A percentile compares a stretch with the other conserved stretches of the same genome.
Conservation (phyloP, 83 land plant species). For the Thuja plicata region DNA sequence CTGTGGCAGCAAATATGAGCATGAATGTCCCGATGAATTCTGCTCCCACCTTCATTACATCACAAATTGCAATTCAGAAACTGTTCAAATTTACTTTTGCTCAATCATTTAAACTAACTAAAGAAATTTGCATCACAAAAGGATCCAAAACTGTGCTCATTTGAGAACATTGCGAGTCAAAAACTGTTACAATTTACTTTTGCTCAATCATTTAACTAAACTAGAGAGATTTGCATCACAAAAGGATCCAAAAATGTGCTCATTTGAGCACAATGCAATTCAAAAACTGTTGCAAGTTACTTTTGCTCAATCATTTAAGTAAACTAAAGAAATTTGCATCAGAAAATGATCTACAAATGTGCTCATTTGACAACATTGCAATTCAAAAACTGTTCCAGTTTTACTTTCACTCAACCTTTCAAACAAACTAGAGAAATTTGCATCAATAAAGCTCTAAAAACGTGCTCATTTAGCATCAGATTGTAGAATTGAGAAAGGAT, state of each 20-base stretch:
- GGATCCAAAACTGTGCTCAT: too few relatives aligned
- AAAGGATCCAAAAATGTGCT: too few relatives aligned
- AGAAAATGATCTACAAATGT: too few relatives aligned
- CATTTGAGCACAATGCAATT: not conserved
- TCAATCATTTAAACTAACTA: not conserved
- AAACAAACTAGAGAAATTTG: too few relatives aligned
- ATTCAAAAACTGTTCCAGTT: too few relatives aligned
- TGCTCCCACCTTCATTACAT: constrained; percentile 53
- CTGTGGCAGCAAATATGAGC: constrained; percentile 73
- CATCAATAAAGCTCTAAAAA: too few relatives aligned
- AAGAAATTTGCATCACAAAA: not conserved
- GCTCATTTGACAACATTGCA: too few relatives aligned
- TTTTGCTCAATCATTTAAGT: not conserved
- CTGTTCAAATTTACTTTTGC: not conserved
- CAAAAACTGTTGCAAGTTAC: not conserved
- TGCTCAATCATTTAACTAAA: not conserved
- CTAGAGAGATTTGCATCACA: not conserved
- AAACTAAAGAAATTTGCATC: not conserved
- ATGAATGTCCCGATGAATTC: constrained; percentile 92
- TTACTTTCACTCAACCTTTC: too few relatives aligned
- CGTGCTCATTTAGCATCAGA: too few relatives aligned
- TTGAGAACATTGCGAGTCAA: not conserved
- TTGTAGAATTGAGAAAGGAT: too few relatives aligned
- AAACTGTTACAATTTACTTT: not conserved
- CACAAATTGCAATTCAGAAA: not conserved